Base-by-base conservation (phyloP, 257 asterid genomes). In the Fraxinus anomala region DNA sequence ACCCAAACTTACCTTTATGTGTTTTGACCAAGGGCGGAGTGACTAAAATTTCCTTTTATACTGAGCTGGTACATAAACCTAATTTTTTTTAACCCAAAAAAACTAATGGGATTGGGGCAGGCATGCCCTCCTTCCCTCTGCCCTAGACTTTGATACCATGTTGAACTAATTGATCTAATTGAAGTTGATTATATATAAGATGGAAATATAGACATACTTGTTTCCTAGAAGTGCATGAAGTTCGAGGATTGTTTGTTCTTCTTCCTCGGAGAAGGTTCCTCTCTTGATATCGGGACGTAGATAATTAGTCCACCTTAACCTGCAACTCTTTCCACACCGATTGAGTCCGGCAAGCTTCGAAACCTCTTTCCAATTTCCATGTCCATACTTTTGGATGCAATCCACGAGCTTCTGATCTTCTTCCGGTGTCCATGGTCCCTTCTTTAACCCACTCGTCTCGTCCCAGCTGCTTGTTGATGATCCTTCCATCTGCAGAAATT, bases 251-350 rank as follows among this genome's bases (percentile, higher is more conserved):
- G 77, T 71, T 2, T 28, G 37, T 23, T 82, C 77, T 77, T 85
- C 88, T 10, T 82, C 84, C 4, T 70, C 79, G 2, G 83, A 69
- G 72, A 85, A 82, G 72, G 81, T 67, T 37, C 88, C 88, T 70
- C 88, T 51, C 72, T 85, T 85, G 81, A 85, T 80, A 49, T 82
- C 86, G 3, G 88, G 88, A 42, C 88, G 84, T 78, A 85, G 88
- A 75, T 85, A 85, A 24, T 85, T 85, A 1, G 84, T 85, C 88
- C 88, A 85, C 47, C 88, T 73, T 9, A 85, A 82, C 31, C 86
- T 79, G 34, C 88, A 85, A 71, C 88, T 82, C 73, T 85, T 85
- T 2, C 88, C 86, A 16, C 85, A 85, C 77, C 88, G 68, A 78
- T 85, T 85, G 75, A 85, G 84, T n/a, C 84, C 84, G 4, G 88